Evolutionary conservation across 2,329 filamentous ascomycete genomes (phyloP).

Genomic region (Alternaria arbusti): DNA sequence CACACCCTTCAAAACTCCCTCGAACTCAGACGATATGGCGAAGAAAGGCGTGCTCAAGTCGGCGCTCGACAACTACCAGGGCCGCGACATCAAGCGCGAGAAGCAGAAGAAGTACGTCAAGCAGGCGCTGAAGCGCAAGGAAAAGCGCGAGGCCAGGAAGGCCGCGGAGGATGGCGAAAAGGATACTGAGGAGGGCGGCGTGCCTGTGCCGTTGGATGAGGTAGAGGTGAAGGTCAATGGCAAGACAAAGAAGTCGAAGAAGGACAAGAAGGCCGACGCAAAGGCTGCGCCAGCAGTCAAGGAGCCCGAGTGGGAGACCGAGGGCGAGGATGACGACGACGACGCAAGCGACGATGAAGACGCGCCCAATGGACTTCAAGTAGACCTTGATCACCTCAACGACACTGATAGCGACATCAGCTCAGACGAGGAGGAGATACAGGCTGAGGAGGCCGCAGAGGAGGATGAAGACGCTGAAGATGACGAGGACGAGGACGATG

Average conservation of each 20-base stretch:
- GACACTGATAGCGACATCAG: slow-evolving; percentile 52
- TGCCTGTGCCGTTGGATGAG: slow-evolving; percentile 37
- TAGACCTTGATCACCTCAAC: slow-evolving; percentile 43
- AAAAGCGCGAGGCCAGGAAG: slow-evolving; percentile 4
- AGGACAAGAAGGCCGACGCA: slow-evolving; percentile 44
- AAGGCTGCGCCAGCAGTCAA: slow-evolving; percentile 29
- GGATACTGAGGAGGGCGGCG: slow-evolving; percentile 37
- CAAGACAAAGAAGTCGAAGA: slow-evolving; percentile 40
- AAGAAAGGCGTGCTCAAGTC: slow-evolving; percentile 61
- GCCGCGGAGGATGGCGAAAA: slow-evolving; percentile 20
- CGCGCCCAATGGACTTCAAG: slow-evolving; percentile 23
- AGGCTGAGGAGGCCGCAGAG: slow-evolving; percentile 40
- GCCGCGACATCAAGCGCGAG: slow-evolving; percentile 75
- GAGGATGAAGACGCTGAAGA: slow-evolving; percentile 40
- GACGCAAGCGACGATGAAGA: slow-evolving; percentile 46
- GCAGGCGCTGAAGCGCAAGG: slow-evolving; percentile 14
- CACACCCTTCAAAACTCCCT: background rate
- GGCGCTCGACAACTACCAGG: slow-evolving; percentile 64
- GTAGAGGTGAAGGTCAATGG: slow-evolving; percentile 36
- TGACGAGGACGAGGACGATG: slow-evolving; percentile 58
- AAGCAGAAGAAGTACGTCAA: slow-evolving; percentile 55
- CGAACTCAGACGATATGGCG: slow-evolving; percentile 40
- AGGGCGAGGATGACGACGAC: slow-evolving; percentile 45
- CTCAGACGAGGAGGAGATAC: slow-evolving; percentile 41
- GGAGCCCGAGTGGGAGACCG: slow-evolving; percentile 42